Evolutionary conservation across 208 protist genomes (phyloP).

Genomic region (Crithidia brevicula): DNA sequence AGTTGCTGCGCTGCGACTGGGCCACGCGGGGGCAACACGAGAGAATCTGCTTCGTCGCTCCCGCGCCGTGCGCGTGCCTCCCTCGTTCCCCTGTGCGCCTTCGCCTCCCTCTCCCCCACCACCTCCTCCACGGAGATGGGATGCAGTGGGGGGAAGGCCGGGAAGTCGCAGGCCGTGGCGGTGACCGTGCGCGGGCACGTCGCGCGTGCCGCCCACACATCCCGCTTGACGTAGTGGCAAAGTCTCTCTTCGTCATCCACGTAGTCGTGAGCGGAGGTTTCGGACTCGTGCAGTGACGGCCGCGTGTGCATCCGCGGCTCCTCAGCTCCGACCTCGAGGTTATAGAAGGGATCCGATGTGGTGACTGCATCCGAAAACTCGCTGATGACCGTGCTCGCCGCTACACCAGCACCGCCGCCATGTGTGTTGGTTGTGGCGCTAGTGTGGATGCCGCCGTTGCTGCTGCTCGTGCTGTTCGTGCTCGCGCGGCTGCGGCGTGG

Average conservation of each 20-base stretch:
- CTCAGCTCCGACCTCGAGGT: neutral
- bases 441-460: neutral
- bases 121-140: constrained; percentile 24
- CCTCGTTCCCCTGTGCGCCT: neutral
- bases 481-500: constrained; percentile 3
- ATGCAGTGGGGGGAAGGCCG: constrained; percentile 29
- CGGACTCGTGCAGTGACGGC: neutral
- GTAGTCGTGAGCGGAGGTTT: constrained; percentile 5
- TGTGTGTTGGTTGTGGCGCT: neutral
- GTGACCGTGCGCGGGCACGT: constrained; percentile 21
- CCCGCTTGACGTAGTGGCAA: constrained; percentile 21
- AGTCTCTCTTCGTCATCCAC: constrained; percentile 7
- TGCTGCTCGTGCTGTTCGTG: constrained; percentile 1
- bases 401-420: too few relatives aligned
- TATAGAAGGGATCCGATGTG: too few relatives aligned
- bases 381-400: too few relatives aligned
- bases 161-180: constrained; percentile 5
- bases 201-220: constrained; percentile 29
- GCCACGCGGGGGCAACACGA: too few relatives aligned
- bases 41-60: too few relatives aligned
- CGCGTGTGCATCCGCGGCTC: neutral
- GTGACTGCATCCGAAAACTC: neutral
- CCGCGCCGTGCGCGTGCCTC: too few relatives aligned
- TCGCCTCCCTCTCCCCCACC: neutral
- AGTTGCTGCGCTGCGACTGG: neutral